These are phyloP conservation scores for Calcarisporium arbuscula DNA, from an alignment of 2,329 filamentous ascomycete genomes.

Conservation along the genomic window DNA sequence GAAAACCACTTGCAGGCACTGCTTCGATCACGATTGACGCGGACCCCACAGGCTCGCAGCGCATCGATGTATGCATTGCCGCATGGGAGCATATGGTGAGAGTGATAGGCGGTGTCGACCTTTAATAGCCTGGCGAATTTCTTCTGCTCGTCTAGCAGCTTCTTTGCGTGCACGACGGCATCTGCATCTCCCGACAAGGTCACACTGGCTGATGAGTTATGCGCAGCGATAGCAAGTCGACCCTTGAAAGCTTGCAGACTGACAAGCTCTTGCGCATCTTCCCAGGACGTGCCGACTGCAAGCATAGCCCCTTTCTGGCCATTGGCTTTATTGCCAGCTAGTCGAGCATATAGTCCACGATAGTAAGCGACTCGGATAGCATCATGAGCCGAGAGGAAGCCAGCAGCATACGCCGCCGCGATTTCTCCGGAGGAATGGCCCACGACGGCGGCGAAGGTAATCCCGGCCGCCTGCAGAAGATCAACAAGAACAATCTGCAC, in stretches of 20 bases:
- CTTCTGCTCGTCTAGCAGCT: slow-evolving; percentile 11
- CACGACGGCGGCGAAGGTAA: slow-evolving; percentile 1
- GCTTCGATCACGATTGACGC: neutral
- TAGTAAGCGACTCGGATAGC: slow-evolving; percentile 1
- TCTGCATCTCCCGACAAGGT: slow-evolving; percentile 24
- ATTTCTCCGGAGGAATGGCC: slow-evolving; percentile 7
- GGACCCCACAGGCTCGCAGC: slow-evolving; percentile 5
- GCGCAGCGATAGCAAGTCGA: slow-evolving; percentile 16
- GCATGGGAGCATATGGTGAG: slow-evolving; percentile 35
- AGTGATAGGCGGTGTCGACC: slow-evolving; percentile 44
- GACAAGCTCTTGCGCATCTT: slow-evolving; percentile 11
- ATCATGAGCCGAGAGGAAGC: neutral
- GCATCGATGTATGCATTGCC: slow-evolving; percentile 12
- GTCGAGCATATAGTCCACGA: slow-evolving; percentile 1
- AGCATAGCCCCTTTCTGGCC: slow-evolving; percentile 11
- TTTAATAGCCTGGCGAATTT: slow-evolving; percentile 29
- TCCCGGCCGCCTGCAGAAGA: slow-evolving; percentile 1
- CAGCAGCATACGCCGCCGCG: slow-evolving; percentile 4
- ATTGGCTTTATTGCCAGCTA: neutral
- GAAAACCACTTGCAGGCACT: slow-evolving; percentile 12
- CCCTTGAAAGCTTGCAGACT: slow-evolving; percentile 9
- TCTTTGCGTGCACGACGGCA: slow-evolving; percentile 16
- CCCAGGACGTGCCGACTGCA: slow-evolving; percentile 13
- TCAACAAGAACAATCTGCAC: slow-evolving; percentile 3
- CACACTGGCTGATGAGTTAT: slow-evolving; percentile 14